These are phyloP conservation scores for Fusarium sp. DNA, from an alignment of 2,329 filamentous ascomycete species.

Conservation along the genomic window DNA sequence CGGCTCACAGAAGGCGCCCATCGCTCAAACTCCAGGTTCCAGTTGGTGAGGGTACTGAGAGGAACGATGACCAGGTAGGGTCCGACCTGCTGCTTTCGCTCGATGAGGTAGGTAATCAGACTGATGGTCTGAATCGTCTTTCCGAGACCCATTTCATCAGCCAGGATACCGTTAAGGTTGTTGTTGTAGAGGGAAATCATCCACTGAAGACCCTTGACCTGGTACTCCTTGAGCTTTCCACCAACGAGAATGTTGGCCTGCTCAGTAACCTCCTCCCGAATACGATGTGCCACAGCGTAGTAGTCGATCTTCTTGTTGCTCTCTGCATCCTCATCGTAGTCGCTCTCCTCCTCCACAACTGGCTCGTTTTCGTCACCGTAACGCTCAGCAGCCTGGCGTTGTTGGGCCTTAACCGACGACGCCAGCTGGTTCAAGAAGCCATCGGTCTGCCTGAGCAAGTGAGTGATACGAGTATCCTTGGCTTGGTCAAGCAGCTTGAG, in stretches of 20 bases:
- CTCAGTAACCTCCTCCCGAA: conserved; percentile 87
- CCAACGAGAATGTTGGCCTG: conserved; percentile 90
- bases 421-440: conserved; percentile 96
- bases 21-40: conserved; percentile 98
- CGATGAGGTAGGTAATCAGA: conserved; percentile 95
- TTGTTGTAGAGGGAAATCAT: conserved; percentile 99
- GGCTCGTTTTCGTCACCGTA: conserved; percentile 71
- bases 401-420: conserved; percentile 91
- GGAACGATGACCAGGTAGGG: conserved; percentile 97
- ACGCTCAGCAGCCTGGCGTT: conserved; percentile 79
- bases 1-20: conserved; percentile 89
- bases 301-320: conserved; percentile 89
- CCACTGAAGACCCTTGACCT: conserved; percentile 98
- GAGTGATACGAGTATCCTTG: conserved; percentile 98
- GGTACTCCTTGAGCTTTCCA: conserved; percentile 94
- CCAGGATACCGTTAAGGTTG: conserved; percentile 97
- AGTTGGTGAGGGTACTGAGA: conserved; percentile 95
- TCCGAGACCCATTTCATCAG: conserved; percentile 99
- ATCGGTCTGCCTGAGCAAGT: conserved; percentile 94
- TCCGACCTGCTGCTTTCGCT: conserved; percentile 89
- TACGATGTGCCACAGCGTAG: conserved; percentile 95
- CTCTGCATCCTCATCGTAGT: conserved; percentile 72
- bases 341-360: conserved; percentile 68
- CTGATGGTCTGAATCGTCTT: conserved; percentile 99
- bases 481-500: conserved; percentile 97